Evolutionary conservation across 768 basidiomycete species (phyloP).

Genomic region (Russula earlei): DNA sequence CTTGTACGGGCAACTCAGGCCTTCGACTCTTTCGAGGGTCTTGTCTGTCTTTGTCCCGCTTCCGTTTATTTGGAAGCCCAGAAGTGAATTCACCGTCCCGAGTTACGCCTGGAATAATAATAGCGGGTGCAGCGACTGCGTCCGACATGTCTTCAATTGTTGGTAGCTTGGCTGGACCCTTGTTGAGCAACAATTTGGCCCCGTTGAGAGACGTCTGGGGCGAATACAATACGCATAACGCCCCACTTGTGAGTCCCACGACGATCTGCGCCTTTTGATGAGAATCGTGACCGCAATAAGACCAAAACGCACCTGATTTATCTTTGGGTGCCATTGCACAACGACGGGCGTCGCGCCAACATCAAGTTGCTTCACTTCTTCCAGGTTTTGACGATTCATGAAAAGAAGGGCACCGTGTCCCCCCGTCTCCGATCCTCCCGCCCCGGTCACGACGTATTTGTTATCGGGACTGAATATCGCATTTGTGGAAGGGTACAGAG

Average conservation of each 20-base stretch:
- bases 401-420: conserved; percentile 66
- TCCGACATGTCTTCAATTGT: conserved; percentile 86
- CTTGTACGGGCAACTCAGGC: conserved; percentile 87
- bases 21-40: conserved; percentile 88
- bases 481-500: conserved; percentile 88
- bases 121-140: conserved; percentile 75
- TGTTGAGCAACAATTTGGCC: conserved; percentile 79
- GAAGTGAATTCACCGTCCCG: conserved; percentile 64
- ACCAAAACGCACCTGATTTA: conserved; percentile 75
- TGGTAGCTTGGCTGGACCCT: conserved; percentile 74
- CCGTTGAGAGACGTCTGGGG: conserved; percentile 85
- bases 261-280: conserved; percentile 51
- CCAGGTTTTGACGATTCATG: conserved; percentile 59
- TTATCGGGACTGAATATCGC: conserved; percentile 94
- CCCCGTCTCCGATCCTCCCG: conserved; percentile 56
- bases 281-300: not conserved
- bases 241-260: conserved; percentile 78
- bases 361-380: conserved; percentile 55
- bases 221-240: conserved; percentile 87
- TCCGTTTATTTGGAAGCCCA: conserved; percentile 61
- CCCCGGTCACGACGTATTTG: conserved; percentile 78
- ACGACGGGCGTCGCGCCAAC: conserved; percentile 79
- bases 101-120: conserved; percentile 84
- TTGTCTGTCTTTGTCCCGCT: conserved; percentile 78
- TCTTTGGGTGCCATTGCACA: conserved; percentile 91